These are phyloP conservation scores for Pelargonium cotyledonis DNA, from an alignment of 441 rosid genomes.

Conservation along the genomic window DNA sequence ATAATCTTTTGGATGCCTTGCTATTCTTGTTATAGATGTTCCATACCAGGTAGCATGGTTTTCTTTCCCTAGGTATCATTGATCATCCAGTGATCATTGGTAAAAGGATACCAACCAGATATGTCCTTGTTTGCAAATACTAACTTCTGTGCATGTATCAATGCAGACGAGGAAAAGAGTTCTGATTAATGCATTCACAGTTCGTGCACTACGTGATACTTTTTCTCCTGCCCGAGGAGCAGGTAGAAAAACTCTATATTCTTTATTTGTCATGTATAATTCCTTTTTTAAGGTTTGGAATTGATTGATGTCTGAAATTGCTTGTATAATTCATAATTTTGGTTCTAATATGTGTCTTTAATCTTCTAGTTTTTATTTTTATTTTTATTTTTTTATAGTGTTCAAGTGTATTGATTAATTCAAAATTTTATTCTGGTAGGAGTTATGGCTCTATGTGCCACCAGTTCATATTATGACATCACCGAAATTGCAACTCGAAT, in stretches of 20 bases:
- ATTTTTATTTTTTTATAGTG: too few relatives aligned
- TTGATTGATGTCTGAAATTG: conserved; percentile 5
- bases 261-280: conserved; percentile 2
- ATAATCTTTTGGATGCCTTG: conserved; percentile 17
- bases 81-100: conserved; percentile 6
- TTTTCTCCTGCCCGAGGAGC: conserved; percentile 99
- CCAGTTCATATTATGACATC: conserved; percentile 79
- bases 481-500: conserved; percentile 90
- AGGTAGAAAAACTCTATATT: conserved; percentile 45
- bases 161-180: conserved; percentile 96
- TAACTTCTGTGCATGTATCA: conserved; percentile 23
- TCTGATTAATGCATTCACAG: conserved; percentile 96
- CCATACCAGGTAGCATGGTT: conserved; percentile 12
- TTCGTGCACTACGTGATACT: conserved; percentile 92
- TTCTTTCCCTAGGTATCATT: not conserved
- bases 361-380: too few relatives aligned
- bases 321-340: conserved; percentile 2
- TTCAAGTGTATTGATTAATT: conserved; percentile 12
- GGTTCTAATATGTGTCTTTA: conserved; percentile 7
- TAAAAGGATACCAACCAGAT: conserved; percentile 2
- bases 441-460: conserved; percentile 94
- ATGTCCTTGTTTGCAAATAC: conserved; percentile 20
- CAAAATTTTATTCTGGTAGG: conserved; percentile 42
- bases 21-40: conserved; percentile 14
- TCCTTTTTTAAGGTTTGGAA: conserved; percentile 8